Conservation (phyloP, 805 yeast genomes). For the Metschnikowia similis region DNA sequence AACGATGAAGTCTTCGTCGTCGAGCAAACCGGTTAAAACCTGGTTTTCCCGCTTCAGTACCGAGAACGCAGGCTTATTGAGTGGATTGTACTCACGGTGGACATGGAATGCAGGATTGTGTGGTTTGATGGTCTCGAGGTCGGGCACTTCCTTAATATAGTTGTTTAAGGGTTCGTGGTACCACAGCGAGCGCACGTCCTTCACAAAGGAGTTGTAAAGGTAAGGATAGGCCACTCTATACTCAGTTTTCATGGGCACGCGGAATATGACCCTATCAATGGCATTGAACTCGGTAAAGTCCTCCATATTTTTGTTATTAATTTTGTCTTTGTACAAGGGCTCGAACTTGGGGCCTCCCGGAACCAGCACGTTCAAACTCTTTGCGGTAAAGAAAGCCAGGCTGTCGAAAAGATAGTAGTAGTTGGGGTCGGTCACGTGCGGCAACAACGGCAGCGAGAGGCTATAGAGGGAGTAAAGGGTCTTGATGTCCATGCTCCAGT, state of each 20-base stretch:
- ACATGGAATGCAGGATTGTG: slow-evolving; percentile 49
- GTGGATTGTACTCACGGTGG: slow-evolving; percentile 53
- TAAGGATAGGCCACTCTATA: slow-evolving; percentile 84
- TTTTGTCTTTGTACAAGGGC: slow-evolving; percentile 63
- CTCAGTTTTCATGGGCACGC: slow-evolving; percentile 75
- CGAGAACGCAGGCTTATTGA: slow-evolving; percentile 25
- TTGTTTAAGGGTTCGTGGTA: slow-evolving; percentile 63
- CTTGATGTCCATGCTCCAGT: slow-evolving; percentile 61
- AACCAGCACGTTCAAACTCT: slow-evolving; percentile 77
- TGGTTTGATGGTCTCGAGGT: background rate
- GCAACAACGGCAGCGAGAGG: slow-evolving; percentile 65
- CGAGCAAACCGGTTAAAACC: slow-evolving; percentile 18
- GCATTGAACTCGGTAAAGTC: slow-evolving; percentile 90
- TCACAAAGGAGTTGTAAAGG: slow-evolving; percentile 73
- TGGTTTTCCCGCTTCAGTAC: slow-evolving; percentile 24
- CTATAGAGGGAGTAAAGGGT: slow-evolving; percentile 64
- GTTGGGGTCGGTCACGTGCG: slow-evolving; percentile 56
- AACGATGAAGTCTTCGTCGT: slow-evolving; percentile 33
- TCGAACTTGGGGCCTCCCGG: slow-evolving; percentile 98
- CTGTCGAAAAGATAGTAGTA: slow-evolving; percentile 70
- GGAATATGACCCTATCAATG: slow-evolving; percentile 78
- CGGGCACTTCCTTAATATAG: slow-evolving; percentile 41
- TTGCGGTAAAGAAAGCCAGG: slow-evolving; percentile 81
- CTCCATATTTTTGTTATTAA: slow-evolving; percentile 56
- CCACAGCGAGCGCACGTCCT: slow-evolving; percentile 57